Percentiles rank a stretch among this genome's conserved stretches.
phyloP scores from a whole-genome alignment of 441 rosid genomes.

The Populus hybrid region DNA sequence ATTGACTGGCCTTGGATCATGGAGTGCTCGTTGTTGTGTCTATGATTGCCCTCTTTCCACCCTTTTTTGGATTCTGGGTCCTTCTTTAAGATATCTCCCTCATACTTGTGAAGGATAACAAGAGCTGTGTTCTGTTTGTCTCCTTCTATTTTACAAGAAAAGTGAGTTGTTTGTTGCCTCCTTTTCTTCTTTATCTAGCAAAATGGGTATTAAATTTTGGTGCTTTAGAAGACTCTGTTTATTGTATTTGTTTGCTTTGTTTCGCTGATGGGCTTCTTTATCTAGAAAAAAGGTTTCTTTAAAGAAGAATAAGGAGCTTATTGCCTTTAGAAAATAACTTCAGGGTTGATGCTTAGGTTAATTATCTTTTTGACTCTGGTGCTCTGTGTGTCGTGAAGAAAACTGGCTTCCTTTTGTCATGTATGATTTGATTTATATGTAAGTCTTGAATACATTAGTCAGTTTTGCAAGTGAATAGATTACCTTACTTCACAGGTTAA shows the following conservation, averaged over 20 bases:
- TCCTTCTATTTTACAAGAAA: background rate
- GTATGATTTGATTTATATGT: background rate
- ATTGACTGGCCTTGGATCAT: slow-evolving; percentile 53
- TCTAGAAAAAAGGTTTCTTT: background rate
- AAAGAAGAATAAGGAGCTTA: background rate
- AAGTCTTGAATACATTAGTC: background rate
- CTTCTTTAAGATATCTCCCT: slow-evolving; percentile 12
- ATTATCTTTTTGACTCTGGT: background rate
- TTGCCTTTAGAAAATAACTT: background rate
- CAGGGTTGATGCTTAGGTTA: background rate
- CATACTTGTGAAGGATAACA: slow-evolving; percentile 16
- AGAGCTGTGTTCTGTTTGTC: background rate
- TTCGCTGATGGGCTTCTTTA: background rate
- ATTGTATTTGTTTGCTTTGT: background rate
- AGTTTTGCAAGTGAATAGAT: background rate
- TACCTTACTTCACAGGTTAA: background rate
- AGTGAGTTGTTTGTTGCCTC: slow-evolving; percentile 5
- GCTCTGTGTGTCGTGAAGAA: background rate
- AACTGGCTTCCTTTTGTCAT: background rate
- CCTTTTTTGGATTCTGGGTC: slow-evolving; percentile 18
- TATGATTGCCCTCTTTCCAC: slow-evolving; percentile 14
- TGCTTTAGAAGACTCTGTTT: background rate
- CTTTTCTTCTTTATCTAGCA: background rate
- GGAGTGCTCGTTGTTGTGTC: slow-evolving; percentile 42
- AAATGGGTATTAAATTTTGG: background rate